phyloP scores from a whole-genome alignment of 805 yeast species.

The Pichia scutulata region DNA sequence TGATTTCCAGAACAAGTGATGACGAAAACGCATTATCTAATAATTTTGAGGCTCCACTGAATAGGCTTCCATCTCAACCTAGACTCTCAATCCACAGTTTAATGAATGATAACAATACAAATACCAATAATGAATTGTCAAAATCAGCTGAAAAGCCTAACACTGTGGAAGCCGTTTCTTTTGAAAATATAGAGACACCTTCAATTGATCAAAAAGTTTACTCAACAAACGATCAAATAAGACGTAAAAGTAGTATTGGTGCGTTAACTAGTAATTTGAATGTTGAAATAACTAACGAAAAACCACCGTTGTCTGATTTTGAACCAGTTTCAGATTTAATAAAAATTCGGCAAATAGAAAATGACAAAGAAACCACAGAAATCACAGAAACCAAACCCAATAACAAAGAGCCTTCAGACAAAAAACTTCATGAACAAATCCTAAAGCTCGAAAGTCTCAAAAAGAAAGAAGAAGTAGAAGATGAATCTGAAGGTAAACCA shows the following conservation, averaged over 20 bases:
- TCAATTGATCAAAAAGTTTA: background rate
- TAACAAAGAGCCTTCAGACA: background rate
- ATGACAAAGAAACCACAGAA: background rate
- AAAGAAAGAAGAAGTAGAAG: conserved; percentile 15
- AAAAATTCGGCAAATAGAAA: conserved; percentile 28
- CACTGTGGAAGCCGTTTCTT: background rate
- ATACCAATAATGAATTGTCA: background rate
- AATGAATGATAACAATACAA: conserved; percentile 21
- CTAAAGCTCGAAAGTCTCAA: conserved; percentile 26
- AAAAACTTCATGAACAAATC: conserved; percentile 19
- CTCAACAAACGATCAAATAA: background rate
- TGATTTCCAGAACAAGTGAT: conserved; percentile 20
- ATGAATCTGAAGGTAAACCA: conserved; percentile 37
- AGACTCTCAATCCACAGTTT: conserved; percentile 27
- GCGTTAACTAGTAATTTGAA: conserved; percentile 39
- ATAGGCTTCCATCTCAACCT: conserved; percentile 9
- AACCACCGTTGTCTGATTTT: background rate
- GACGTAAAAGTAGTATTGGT: conserved; percentile 23
- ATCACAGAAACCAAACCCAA: background rate
- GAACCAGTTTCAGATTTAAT: conserved; percentile 15
- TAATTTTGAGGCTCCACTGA: background rate
- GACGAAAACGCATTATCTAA: conserved; percentile 10
- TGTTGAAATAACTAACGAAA: conserved; percentile 26
- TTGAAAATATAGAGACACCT: background rate
- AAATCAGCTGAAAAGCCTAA: background rate